Evolutionary conservation across 805 yeast genomes (phyloP).

Genomic region (Priceomyces melissophilus): DNA sequence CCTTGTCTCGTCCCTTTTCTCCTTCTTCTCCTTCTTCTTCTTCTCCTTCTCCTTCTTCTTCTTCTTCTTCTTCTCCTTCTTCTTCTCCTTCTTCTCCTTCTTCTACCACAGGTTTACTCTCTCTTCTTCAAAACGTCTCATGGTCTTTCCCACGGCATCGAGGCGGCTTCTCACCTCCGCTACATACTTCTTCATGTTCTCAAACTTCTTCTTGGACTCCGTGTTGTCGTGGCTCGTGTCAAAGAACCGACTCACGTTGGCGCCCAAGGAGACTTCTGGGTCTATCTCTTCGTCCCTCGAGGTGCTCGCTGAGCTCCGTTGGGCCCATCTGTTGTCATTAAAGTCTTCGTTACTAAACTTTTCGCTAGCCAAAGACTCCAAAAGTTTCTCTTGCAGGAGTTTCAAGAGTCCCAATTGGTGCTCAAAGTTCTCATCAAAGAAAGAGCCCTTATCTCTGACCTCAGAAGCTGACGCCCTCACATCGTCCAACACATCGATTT

Average conservation of each 20-base stretch:
- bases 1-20: too few relatives aligned
- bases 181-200: slow-evolving; percentile 47
- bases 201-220: slow-evolving; percentile 49
- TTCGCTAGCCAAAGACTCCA: slow-evolving; percentile 32
- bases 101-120: too few relatives aligned
- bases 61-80: too few relatives aligned
- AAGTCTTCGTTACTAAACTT: slow-evolving; percentile 15
- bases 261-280: neutral
- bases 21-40: too few relatives aligned
- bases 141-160: slow-evolving; percentile 50
- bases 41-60: too few relatives aligned
- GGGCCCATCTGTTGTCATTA: neutral
- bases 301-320: slow-evolving; percentile 1
- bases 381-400: slow-evolving; percentile 45
- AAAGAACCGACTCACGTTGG: slow-evolving; percentile 14
- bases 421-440: slow-evolving; percentile 50
- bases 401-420: slow-evolving; percentile 52
- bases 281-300: neutral
- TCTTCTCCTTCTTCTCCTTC: too few relatives aligned
- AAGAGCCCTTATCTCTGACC: slow-evolving; percentile 41
- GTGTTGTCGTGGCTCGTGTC: slow-evolving; percentile 13
- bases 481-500: slow-evolving; percentile 80
- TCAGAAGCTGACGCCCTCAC: slow-evolving; percentile 58
- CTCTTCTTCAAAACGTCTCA: slow-evolving; percentile 43
- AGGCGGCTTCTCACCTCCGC: slow-evolving; percentile 47